These are phyloP conservation scores for Mitragyna speciosa DNA, from an alignment of 257 asterid species.

Conservation along the genomic window DNA sequence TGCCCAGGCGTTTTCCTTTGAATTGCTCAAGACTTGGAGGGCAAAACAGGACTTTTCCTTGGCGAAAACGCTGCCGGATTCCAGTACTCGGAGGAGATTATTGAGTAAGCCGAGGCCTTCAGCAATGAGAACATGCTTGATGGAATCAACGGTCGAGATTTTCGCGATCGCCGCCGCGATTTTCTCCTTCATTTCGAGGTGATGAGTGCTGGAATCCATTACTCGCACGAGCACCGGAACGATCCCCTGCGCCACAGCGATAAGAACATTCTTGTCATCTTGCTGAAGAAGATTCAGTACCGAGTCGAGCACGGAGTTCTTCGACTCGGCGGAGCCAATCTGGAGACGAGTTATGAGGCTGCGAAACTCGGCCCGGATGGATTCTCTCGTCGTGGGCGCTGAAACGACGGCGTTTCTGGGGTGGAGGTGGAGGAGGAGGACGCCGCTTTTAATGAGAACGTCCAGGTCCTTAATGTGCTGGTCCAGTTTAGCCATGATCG, in stretches of 20 bases:
- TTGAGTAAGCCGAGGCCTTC: constrained; percentile 69
- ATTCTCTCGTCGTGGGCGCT: constrained; percentile 37
- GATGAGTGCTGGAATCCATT: constrained; percentile 58
- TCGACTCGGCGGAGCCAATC: constrained; percentile 85
- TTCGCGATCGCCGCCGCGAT: constrained; percentile 62
- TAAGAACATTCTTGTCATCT: constrained; percentile 67
- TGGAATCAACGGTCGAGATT: constrained; percentile 66
- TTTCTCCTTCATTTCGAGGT: constrained; percentile 74
- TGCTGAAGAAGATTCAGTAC: constrained; percentile 67
- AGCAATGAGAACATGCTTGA: constrained; percentile 53
- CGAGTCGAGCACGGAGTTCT: constrained; percentile 63
- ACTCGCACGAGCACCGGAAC: constrained; percentile 73
- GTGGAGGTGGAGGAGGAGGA: constrained; percentile 26
- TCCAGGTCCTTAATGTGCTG: constrained; percentile 62
- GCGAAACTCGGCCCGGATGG: constrained; percentile 63
- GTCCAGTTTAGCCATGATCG: constrained; percentile 59
- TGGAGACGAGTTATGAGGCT: constrained; percentile 71
- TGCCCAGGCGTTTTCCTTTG: constrained; percentile 88
- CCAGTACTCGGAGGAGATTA: constrained; percentile 71
- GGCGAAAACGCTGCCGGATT: constrained; percentile 81
- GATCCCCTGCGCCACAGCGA: constrained; percentile 80
- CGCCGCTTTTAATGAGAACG: constrained; percentile 56
- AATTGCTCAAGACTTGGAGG: constrained; percentile 55
- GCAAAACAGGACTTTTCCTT: constrained; percentile 77
- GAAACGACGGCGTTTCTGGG: constrained; percentile 24